Evolutionary conservation across 129 eudicot species (phyloP).

Genomic region (Centaurea solstitialis): DNA sequence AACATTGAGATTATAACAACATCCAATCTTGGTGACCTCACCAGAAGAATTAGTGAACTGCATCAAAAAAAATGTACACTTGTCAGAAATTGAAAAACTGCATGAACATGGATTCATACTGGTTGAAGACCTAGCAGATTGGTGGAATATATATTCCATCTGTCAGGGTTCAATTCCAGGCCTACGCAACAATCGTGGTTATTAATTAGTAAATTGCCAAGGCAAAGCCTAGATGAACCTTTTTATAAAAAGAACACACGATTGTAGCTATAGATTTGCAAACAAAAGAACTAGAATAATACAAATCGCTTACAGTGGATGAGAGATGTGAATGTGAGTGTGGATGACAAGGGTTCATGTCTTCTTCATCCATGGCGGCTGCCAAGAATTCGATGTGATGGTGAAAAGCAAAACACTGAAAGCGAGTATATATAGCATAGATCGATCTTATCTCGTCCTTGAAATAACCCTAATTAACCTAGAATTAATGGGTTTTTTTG

Average conservation of each 20-base stretch:
- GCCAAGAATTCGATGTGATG: neutral
- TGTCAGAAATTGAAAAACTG: too few relatives aligned
- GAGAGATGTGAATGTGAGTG: neutral
- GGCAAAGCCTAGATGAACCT: too few relatives aligned
- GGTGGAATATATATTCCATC: too few relatives aligned
- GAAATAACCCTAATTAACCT: neutral
- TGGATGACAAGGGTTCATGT: neutral
- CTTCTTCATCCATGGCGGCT: neutral
- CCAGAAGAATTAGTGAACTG: neutral
- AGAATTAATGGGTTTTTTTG: neutral
- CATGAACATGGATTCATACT: too few relatives aligned
- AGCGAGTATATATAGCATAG: neutral
- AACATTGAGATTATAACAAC: neutral
- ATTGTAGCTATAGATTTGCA: too few relatives aligned
- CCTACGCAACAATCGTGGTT: too few relatives aligned
- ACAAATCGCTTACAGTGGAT: neutral
- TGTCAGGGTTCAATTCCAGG: too few relatives aligned
- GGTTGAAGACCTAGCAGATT: too few relatives aligned
- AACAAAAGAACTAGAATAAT: neutral
- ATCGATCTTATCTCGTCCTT: neutral
- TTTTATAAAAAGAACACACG: too few relatives aligned
- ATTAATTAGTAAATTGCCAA: too few relatives aligned
- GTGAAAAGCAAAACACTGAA: neutral
- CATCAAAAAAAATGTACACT: neutral
- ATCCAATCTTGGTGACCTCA: neutral